Percentiles rank a stretch among this genome's conserved stretches.
Conservation (phyloP, 2,329 filamentous ascomycete species). For the Ophidiomyces ophidiicola region DNA sequence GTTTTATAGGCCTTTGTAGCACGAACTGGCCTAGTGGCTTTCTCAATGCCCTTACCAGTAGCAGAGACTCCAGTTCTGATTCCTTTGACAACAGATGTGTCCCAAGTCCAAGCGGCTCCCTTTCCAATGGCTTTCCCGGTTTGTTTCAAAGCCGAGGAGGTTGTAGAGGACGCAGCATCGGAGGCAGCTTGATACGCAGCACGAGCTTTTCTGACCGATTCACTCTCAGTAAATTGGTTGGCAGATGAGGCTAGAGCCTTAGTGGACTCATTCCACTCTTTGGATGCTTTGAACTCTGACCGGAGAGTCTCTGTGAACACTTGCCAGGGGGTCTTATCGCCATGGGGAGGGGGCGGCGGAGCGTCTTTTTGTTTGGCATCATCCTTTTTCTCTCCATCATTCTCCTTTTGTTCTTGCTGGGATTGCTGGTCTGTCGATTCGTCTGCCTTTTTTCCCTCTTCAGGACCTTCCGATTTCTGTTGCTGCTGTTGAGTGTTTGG, state of each 20-base stretch:
- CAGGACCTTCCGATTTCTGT: conserved; percentile 29
- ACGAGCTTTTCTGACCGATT: conserved; percentile 72
- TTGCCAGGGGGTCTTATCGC: conserved; percentile 97
- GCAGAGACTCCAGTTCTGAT: conserved; percentile 73
- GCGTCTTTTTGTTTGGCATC: conserved; percentile 50
- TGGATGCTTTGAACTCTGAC: conserved; percentile 86
- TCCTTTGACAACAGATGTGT: conserved; percentile 84
- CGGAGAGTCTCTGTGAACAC: conserved; percentile 97
- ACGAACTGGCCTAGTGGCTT: conserved; percentile 84
- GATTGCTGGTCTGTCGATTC: conserved; percentile 22
- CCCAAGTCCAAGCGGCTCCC: conserved; percentile 92
- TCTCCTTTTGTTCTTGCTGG: conserved; percentile 37
- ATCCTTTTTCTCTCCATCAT: conserved; percentile 33
- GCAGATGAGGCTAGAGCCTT: conserved; percentile 84
- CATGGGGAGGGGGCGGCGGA: conserved; percentile 73
- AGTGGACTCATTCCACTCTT: conserved; percentile 98
- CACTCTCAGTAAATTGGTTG: conserved; percentile 85
- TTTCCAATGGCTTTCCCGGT: conserved; percentile 82
- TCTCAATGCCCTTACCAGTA: conserved; percentile 78
- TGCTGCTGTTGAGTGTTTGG: conserved; percentile 27
- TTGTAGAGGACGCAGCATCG: conserved; percentile 66
- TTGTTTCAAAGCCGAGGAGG: conserved; percentile 66
- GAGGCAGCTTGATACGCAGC: conserved; percentile 80
- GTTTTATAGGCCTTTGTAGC: conserved; percentile 92
- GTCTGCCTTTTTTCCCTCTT: conserved; percentile 20